phyloP scores from a whole-genome alignment of 2,329 filamentous ascomycete species.

The Scedosporium aurantiacum region DNA sequence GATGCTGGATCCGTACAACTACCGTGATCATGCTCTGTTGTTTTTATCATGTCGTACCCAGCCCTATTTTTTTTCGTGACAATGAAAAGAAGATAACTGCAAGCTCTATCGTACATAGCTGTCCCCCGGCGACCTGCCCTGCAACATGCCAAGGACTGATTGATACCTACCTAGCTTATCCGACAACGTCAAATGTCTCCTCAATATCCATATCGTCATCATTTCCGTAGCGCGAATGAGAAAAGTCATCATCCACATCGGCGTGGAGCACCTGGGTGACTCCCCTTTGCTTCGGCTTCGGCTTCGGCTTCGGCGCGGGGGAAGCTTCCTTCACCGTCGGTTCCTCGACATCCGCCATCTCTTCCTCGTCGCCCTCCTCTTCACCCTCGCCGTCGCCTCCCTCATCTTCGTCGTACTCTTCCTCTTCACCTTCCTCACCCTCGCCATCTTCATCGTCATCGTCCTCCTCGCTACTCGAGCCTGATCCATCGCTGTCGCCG shows the following conservation, averaged over 20 bases:
- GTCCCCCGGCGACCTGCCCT: neutral
- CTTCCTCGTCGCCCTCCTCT: slow-evolving; percentile 12
- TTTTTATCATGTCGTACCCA: too few relatives aligned
- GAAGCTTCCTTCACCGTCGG: slow-evolving; percentile 16
- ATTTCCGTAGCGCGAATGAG: neutral
- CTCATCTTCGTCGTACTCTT: slow-evolving; percentile 24
- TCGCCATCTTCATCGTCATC: slow-evolving; percentile 41
- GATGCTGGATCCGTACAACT: too few relatives aligned
- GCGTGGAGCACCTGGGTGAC: neutral
- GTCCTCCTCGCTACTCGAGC: slow-evolving; percentile 36
- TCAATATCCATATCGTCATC: slow-evolving; percentile 20
- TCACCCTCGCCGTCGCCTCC: slow-evolving; percentile 18
- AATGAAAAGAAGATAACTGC: neutral
- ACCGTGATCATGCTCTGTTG: too few relatives aligned
- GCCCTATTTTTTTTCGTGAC: too few relatives aligned
- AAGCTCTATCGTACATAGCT: neutral
- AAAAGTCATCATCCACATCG: neutral
- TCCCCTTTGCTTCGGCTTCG: neutral
- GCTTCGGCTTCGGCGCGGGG: slow-evolving; percentile 34
- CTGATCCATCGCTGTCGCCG: slow-evolving; percentile 47
- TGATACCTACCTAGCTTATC: slow-evolving; percentile 1
- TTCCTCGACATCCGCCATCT: slow-evolving; percentile 16
- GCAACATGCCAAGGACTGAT: too few relatives aligned
- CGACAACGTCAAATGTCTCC: slow-evolving; percentile 22
- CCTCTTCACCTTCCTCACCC: slow-evolving; percentile 28